Conservation (phyloP, 495 filamentous ascomycete species). For the Penicillium egyptiacum region DNA sequence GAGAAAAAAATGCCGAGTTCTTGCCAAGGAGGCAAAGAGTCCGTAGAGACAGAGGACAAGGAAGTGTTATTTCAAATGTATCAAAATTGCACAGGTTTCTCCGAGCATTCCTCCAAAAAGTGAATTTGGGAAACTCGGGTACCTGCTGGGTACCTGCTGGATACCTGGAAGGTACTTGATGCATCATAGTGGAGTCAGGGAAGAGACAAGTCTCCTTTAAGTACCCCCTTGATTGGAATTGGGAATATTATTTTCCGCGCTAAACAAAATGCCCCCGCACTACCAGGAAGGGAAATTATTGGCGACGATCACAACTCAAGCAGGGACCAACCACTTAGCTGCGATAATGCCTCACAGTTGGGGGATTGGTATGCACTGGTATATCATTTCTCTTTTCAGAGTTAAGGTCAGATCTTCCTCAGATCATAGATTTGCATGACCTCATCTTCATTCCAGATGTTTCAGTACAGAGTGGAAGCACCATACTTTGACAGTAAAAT, state of each 20-base stretch:
- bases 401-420: constrained; percentile 11
- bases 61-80: not conserved
- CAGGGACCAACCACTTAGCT: constrained; percentile 22
- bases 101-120: constrained; percentile 7
- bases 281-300: constrained; percentile 14
- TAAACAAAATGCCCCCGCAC: constrained; percentile 23
- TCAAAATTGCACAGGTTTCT: constrained; percentile 4
- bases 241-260: constrained; percentile 8
- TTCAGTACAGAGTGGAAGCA: not conserved
- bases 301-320: constrained; percentile 22
- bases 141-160: constrained; percentile 6
- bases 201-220: constrained; percentile 4
- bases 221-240: constrained; percentile 17
- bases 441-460: constrained; percentile 11
- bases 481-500: too few species aligned
- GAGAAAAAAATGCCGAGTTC: not conserved
- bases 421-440: constrained; percentile 5
- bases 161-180: constrained; percentile 8
- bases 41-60: not conserved
- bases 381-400: constrained; percentile 8
- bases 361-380: not conserved
- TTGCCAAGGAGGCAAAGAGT: not conserved
- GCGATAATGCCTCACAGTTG: not conserved
- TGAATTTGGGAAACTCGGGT: not conserved
- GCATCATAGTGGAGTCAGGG: not conserved